Percentiles rank a stretch among this genome's conserved stretches.
These are phyloP conservation scores for Dactylonectria estremocensis DNA, from an alignment of 2,329 filamentous ascomycete species.

Conservation along the genomic window DNA sequence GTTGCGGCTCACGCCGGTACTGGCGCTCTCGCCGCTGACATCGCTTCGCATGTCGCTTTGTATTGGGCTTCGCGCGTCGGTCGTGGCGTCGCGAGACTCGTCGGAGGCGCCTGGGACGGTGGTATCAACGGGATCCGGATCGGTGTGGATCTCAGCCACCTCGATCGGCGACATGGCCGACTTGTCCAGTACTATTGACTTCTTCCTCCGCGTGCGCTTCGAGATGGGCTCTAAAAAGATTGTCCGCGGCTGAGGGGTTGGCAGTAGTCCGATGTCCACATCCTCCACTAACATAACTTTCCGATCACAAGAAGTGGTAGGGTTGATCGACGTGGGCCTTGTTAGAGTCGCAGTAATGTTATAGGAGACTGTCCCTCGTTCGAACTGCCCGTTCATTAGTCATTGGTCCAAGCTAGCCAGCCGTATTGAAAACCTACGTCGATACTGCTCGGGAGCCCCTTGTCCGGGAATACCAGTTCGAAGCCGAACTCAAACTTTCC, in stretches of 20 bases:
- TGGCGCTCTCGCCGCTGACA: conserved; percentile 79
- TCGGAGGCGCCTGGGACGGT: conserved; percentile 58
- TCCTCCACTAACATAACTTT: conserved; percentile 86
- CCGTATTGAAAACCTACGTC: conserved; percentile 75
- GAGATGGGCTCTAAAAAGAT: conserved; percentile 92
- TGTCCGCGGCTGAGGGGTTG: conserved; percentile 82
- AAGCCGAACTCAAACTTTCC: conserved; percentile 87
- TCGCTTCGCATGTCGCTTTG: conserved; percentile 76
- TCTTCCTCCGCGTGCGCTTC: conserved; percentile 76
- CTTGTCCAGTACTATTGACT: conserved; percentile 63
- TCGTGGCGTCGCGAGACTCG: conserved; percentile 52
- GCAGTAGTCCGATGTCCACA: conserved; percentile 85
- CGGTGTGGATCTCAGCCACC: conserved; percentile 53
- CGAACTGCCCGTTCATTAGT: conserved; percentile 75
- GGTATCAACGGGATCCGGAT: conserved; percentile 58
- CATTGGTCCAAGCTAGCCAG: conserved; percentile 10
- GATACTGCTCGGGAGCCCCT: conserved; percentile 89
- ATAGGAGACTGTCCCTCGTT: conserved; percentile 93
- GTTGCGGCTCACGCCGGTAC: conserved; percentile 72
- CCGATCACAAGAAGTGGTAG: conserved; percentile 84
- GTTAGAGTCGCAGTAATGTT: conserved; percentile 92
- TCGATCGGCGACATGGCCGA: conserved; percentile 61
- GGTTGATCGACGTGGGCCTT: conserved; percentile 86
- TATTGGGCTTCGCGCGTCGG: conserved; percentile 59
- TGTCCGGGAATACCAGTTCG: conserved; percentile 78